Base-by-base conservation (phyloP, 2,329 filamentous ascomycete genomes). In the Colletotrichum australisinense region DNA sequence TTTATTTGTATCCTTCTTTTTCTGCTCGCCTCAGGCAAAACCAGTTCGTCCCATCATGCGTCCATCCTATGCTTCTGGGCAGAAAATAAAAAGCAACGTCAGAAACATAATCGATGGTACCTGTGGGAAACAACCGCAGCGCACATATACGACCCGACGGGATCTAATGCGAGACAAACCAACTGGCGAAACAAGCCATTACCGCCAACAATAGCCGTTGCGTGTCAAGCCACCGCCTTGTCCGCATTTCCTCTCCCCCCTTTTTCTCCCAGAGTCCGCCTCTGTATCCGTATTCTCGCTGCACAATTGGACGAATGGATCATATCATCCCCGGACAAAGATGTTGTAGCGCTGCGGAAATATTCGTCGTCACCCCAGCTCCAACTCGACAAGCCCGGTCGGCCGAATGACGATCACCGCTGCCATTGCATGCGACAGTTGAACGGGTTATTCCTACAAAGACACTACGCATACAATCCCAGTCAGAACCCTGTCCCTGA, bases 341-440 rank as follows among this genome's bases (percentile, higher is more conserved):
- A 22, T 49, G 42, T 19, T 49, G 42, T 19, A 49, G 16, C 42
- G 42, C 19, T n/a, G 42, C 42, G 42, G 42, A 49, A 22, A 49
- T 49, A 22, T 42, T 42, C 38, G 38, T 42, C 5, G 38, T 42
- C 38, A 19, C 38, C 57, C 35, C 49, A 32, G 35, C 67, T 57
- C 66, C 28, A 63, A 42, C 66, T 56, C 19, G 30, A 64, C n/a
- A 69, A 62, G 70, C 60, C 59, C 14, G 60, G 67, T 62, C 67
- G 67, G 67, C 70, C 67, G 67, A 70, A 73, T 73, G 67, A 62
- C 46, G 70, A 73, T 73, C 70, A 65, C 55, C 55, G 60, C 56
- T 35, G 26, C 26, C 53, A 69, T 30, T 59, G 32, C 56, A 60
- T 38, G 12, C 30, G 55, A 65, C 53, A 35, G 19, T 46, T 35